A percentile compares a stretch with the other conserved stretches of the same genome.
These are phyloP conservation scores for Russula sp. DNA, from an alignment of 768 basidiomycete genomes.

Conservation along the genomic window DNA sequence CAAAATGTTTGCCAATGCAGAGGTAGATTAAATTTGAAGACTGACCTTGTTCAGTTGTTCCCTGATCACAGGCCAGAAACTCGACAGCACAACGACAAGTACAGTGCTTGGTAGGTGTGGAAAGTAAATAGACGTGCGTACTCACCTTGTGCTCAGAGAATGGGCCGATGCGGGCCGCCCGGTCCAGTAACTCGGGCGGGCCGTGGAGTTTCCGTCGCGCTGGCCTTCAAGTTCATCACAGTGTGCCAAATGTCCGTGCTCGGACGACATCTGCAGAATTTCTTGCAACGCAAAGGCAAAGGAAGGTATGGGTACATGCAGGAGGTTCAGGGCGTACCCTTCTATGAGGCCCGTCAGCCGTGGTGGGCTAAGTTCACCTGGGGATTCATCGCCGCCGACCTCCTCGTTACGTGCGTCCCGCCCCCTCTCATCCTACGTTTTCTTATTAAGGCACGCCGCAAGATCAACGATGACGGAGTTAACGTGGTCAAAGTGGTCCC, in stretches of 20 bases:
- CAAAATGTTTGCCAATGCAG: too few relatives aligned
- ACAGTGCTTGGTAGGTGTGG: too few relatives aligned
- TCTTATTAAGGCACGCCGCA: not conserved
- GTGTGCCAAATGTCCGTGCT: not conserved
- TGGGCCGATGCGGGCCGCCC: too few relatives aligned
- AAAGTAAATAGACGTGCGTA: too few relatives aligned
- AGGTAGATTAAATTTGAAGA: too few relatives aligned
- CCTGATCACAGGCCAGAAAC: too few relatives aligned
- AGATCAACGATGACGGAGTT: slow-evolving; percentile 25
- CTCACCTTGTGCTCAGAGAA: too few relatives aligned
- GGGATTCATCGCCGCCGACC: slow-evolving; percentile 23
- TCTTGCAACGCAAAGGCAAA: slow-evolving; percentile 6
- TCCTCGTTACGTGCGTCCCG: slow-evolving; percentile 21
- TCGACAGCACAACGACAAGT: too few relatives aligned
- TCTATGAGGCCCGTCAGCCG: slow-evolving; percentile 18
- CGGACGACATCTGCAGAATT: slow-evolving; percentile 4
- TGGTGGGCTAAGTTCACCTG: slow-evolving; percentile 24
- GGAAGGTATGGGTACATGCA: slow-evolving; percentile 10
- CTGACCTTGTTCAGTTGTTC: too few relatives aligned
- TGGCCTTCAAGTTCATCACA: not conserved
- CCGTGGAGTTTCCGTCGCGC: too few relatives aligned
- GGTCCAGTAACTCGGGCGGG: too few relatives aligned
- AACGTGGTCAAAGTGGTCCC: slow-evolving; percentile 23
- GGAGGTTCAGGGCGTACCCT: slow-evolving; percentile 1
- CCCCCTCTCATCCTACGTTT: not conserved